Conservation (phyloP, 331 rosid species). For the Prunus yedoensis region DNA sequence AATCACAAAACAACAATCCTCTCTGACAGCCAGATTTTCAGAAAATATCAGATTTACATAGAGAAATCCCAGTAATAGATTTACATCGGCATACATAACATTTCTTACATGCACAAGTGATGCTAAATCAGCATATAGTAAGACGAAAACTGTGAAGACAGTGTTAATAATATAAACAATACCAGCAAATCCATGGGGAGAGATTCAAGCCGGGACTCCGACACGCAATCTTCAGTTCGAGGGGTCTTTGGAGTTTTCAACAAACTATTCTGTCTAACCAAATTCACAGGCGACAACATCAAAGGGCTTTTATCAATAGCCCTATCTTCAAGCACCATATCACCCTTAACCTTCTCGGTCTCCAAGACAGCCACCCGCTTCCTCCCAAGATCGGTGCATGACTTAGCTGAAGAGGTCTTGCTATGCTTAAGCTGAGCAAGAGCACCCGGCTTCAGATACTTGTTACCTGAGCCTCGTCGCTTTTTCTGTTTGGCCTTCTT, state of each 20-base stretch:
- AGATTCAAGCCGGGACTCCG: slow-evolving; percentile 75
- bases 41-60: not conserved
- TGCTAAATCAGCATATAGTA: not conserved
- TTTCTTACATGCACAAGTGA: not conserved
- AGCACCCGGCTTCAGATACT: slow-evolving; percentile 79
- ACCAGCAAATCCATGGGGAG: slow-evolving; percentile 89
- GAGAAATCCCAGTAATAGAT: not conserved
- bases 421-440: slow-evolving; percentile 75
- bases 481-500: slow-evolving; percentile 50
- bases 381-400: slow-evolving; percentile 65
- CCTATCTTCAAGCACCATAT: slow-evolving; percentile 30
- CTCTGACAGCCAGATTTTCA: not conserved
- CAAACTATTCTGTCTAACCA: slow-evolving; percentile 43
- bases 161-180: not conserved
- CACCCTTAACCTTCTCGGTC: slow-evolving; percentile 32
- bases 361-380: slow-evolving; percentile 57
- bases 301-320: slow-evolving; percentile 58
- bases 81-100: not conserved
- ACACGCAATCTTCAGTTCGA: slow-evolving; percentile 45
- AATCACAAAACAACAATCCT: not conserved
- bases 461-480: slow-evolving; percentile 49
- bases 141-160: not conserved
- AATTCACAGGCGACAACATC: slow-evolving; percentile 77
- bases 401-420: slow-evolving; percentile 41
- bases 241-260: slow-evolving; percentile 73